phyloP scores from a whole-genome alignment of 768 basidiomycete species.

The Mycena polygramma region DNA sequence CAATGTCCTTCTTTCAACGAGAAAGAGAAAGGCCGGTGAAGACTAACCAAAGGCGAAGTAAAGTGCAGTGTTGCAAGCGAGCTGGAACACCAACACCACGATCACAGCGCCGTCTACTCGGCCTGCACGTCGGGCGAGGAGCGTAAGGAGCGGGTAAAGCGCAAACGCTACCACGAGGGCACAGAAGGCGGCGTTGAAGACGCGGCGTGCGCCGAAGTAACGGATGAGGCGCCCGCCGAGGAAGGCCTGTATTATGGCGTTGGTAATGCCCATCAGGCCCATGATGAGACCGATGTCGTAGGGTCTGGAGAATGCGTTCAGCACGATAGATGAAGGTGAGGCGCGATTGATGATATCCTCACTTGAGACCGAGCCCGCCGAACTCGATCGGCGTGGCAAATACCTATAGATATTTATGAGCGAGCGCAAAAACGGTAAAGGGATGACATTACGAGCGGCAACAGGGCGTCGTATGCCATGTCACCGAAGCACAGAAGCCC shows the following conservation, averaged over 20 bases:
- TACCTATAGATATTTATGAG: background rate
- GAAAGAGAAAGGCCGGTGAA: background rate
- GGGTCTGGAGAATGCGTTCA: background rate
- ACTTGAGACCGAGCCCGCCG: slow-evolving; percentile 6
- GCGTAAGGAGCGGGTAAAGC: slow-evolving; percentile 51
- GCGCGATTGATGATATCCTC: background rate
- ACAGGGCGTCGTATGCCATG: slow-evolving; percentile 8
- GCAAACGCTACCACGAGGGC: slow-evolving; percentile 44
- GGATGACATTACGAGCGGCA: slow-evolving; percentile 1
- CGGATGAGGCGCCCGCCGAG: slow-evolving; percentile 66
- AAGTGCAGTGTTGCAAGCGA: slow-evolving; percentile 37
- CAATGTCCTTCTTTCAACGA: background rate
- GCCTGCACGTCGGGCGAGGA: slow-evolving; percentile 51
- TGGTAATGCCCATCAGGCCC: slow-evolving; percentile 61
- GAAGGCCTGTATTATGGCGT: slow-evolving; percentile 66
- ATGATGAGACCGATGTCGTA: slow-evolving; percentile 60
- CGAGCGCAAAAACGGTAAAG: background rate
- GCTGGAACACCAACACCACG: slow-evolving; percentile 49
- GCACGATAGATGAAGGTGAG: background rate
- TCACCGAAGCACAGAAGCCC: slow-evolving; percentile 12
- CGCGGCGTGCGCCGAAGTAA: slow-evolving; percentile 64
- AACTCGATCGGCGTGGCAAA: slow-evolving; percentile 1
- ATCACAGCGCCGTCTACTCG: slow-evolving; percentile 49
- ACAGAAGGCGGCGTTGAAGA: slow-evolving; percentile 58
- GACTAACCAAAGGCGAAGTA: slow-evolving; percentile 20